Conservation (phyloP, 352 stramenopile species). For the Globisporangium splendens region DNA sequence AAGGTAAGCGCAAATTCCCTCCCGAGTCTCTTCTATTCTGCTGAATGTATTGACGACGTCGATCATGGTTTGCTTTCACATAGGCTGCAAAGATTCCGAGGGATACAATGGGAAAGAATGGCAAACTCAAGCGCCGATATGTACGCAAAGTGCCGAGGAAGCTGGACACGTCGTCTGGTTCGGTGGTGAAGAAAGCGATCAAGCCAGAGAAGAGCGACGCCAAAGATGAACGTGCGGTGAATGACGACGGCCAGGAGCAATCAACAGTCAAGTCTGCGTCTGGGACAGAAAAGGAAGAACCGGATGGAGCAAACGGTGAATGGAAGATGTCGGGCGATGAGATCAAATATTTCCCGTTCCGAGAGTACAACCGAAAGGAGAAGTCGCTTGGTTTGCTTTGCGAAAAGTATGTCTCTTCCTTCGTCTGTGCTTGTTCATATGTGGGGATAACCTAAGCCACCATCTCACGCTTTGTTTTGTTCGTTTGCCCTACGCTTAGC, state of each 20-base stretch:
- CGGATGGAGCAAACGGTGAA: conserved; percentile 14
- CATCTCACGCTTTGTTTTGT: neutral
- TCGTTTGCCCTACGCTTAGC: conserved; percentile 25
- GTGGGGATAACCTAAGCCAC: too few relatives aligned
- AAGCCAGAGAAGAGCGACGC: conserved; percentile 14
- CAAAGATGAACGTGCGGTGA: neutral
- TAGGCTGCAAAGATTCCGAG: conserved; percentile 10
- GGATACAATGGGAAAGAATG: conserved; percentile 17
- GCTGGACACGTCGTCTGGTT: conserved; percentile 18
- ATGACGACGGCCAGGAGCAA: neutral
- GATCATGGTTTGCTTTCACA: neutral
- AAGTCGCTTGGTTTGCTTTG: conserved; percentile 83
- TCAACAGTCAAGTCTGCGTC: neutral
- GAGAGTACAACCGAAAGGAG: conserved; percentile 87
- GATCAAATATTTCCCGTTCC: conserved; percentile 58
- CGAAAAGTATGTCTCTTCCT: conserved; percentile 87
- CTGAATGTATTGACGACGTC: neutral
- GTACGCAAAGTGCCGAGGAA: conserved; percentile 60
- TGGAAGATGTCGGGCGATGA: conserved; percentile 34
- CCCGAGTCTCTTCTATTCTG: neutral
- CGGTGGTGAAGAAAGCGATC: conserved; percentile 25
- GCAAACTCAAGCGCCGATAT: conserved; percentile 59
- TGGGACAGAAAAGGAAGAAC: conserved; percentile 3
- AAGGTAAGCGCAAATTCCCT: conserved; percentile 7
- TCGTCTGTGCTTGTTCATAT: too few relatives aligned